These are phyloP conservation scores for Hansenula sp. DNA, from an alignment of 1,139 yeast genomes.

Conservation along the genomic window DNA sequence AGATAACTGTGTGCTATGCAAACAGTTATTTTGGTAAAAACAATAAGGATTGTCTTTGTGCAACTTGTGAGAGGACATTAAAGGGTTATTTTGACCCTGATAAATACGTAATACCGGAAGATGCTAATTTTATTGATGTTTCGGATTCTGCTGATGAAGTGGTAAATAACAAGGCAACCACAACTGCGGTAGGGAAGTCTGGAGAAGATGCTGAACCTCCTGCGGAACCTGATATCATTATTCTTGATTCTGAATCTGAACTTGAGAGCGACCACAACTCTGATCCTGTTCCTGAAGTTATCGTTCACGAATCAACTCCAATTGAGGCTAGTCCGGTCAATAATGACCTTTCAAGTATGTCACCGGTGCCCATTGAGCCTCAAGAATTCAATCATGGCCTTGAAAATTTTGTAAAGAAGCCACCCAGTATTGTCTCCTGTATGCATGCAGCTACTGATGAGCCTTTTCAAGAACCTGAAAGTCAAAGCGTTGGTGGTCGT, in stretches of 20 bases:
- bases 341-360: neutral
- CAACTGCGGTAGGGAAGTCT: too few relatives aligned
- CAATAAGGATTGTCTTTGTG: conserved; percentile 41
- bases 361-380: conserved; percentile 1
- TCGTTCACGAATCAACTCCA: neutral
- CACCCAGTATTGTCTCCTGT: neutral
- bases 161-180: neutral
- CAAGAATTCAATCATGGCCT: neutral
- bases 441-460: conserved; percentile 1
- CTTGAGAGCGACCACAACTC: too few relatives aligned
- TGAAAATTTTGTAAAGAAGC: neutral
- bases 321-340: neutral
- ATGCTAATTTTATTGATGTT: conserved; percentile 8
- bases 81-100: conserved; percentile 21
- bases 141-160: conserved; percentile 6
- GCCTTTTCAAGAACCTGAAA: conserved; percentile 4
- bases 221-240: conserved; percentile 2
- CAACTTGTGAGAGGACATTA: conserved; percentile 35
- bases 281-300: too few relatives aligned
- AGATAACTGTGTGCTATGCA: conserved; percentile 41
- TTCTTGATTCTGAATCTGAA: conserved; percentile 5
- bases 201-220: neutral
- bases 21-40: conserved; percentile 37
- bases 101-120: conserved; percentile 6
- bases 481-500: conserved; percentile 12